Conservation (phyloP, 257 asterid genomes). For the Solanum chiquidenum region DNA sequence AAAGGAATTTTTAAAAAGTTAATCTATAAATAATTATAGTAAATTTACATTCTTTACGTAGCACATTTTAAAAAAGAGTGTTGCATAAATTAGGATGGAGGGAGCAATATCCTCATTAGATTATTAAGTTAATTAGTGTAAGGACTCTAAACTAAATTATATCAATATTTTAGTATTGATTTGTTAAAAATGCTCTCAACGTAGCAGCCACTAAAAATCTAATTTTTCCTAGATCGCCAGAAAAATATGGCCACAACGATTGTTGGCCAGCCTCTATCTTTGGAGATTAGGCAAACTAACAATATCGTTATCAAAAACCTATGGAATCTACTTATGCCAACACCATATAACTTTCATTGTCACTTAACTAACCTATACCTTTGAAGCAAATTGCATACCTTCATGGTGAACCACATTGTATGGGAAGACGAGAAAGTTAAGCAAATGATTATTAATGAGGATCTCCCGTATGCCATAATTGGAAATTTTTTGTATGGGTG, state of each 20-base stretch:
- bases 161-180: not conserved
- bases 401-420: not conserved
- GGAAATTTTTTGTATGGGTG: not conserved
- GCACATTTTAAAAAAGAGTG: not conserved
- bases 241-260: not conserved
- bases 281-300: not conserved
- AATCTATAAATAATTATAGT: not conserved
- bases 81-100: not conserved
- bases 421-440: not conserved
- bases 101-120: not conserved
- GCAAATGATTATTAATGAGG: not conserved
- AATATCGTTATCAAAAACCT: not conserved
- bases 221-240: not conserved
- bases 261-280: too few species aligned
- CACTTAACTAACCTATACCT: not conserved
- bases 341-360: not conserved
- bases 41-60: not conserved
- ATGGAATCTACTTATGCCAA: not conserved
- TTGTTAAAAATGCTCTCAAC: too few species aligned
- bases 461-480: not conserved
- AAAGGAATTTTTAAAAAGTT: not conserved
- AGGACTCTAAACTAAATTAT: not conserved
- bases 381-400: not conserved
- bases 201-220: not conserved
- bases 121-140: not conserved